Evolutionary conservation across 75 land plant genomes (phyloP).

Genomic region (Isoetes taiwanensis): DNA sequence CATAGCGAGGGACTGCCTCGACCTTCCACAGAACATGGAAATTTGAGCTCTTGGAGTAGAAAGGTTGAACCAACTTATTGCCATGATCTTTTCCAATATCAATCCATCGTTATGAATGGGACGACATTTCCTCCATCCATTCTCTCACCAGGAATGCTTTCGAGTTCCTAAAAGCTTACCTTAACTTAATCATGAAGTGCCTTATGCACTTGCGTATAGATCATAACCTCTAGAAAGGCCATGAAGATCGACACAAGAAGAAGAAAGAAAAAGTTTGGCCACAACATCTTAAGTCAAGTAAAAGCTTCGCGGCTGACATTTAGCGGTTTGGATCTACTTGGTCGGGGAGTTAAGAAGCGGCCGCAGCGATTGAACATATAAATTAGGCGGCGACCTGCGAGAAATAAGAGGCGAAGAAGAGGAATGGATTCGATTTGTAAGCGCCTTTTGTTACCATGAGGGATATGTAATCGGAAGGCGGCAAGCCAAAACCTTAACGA

Average conservation of each 20-base stretch:
- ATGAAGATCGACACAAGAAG: slow-evolving; percentile 17
- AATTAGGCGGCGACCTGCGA: slow-evolving; percentile 34
- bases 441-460: slow-evolving; percentile 56
- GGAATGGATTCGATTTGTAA: slow-evolving; percentile 43
- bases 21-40: slow-evolving; percentile 45
- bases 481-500: slow-evolving; percentile 55
- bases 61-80: no score
- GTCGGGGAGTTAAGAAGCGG: slow-evolving; percentile 32
- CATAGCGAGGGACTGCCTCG: slow-evolving; percentile 80
- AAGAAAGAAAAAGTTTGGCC: slow-evolving; percentile 28
- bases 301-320: slow-evolving; percentile 43
- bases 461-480: slow-evolving; percentile 48
- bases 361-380: slow-evolving; percentile 33
- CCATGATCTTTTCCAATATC: slow-evolving; percentile 41
- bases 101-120: slow-evolving; percentile 66
- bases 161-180: slow-evolving; percentile 56
- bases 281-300: slow-evolving; percentile 49
- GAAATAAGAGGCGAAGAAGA: slow-evolving; percentile 50
- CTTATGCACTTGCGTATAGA: slow-evolving; percentile 53
- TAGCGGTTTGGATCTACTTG: slow-evolving; percentile 9
- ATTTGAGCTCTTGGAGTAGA: slow-evolving; percentile 41
- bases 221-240: slow-evolving; percentile 31
- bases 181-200: slow-evolving; percentile 31
- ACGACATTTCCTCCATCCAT: slow-evolving; percentile 50
- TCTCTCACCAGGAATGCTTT: slow-evolving; percentile 33